These are phyloP conservation scores for Trifolium repens DNA, from an alignment of 306 rosid genomes.

Conservation along the genomic window DNA sequence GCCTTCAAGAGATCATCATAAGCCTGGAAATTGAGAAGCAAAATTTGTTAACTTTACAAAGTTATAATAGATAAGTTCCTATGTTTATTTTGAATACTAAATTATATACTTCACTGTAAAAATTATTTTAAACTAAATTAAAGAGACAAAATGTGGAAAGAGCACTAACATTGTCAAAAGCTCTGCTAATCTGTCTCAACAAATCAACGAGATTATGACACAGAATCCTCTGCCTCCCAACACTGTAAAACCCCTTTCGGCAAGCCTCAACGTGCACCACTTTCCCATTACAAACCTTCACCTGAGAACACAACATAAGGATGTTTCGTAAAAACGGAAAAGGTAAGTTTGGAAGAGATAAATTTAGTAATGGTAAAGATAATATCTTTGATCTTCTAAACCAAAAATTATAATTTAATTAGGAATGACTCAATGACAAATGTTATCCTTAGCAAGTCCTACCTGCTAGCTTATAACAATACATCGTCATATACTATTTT, in stretches of 20 bases:
- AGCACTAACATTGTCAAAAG: constrained; percentile 78
- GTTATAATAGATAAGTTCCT: background rate
- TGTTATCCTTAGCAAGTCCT: background rate
- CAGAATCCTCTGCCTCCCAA: constrained; percentile 83
- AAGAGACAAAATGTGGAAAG: constrained; percentile 20
- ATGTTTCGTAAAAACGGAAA: background rate
- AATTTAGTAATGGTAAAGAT: background rate
- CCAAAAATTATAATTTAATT: background rate
- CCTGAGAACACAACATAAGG: constrained; percentile 50
- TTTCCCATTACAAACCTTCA: constrained; percentile 91
- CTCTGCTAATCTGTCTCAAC: constrained; percentile 91
- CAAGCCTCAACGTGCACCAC: constrained; percentile 87
- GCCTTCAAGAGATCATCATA: constrained; percentile 85
- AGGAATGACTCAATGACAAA: background rate
- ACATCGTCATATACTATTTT: background rate
- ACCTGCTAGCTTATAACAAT: background rate
- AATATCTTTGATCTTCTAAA: background rate
- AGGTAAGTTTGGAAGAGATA: background rate
- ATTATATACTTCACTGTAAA: constrained; percentile 1
- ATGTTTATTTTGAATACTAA: background rate
- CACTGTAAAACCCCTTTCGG: constrained; percentile 80
- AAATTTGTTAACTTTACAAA: background rate
- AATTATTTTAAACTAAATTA: background rate
- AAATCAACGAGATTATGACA: constrained; percentile 89
- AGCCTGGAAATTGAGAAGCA: constrained; percentile 65